Percentiles rank a stretch among this genome's conserved stretches.
Conservation (phyloP, 2,329 filamentous ascomycete genomes). For the Neoarthrinium moseri region DNA sequence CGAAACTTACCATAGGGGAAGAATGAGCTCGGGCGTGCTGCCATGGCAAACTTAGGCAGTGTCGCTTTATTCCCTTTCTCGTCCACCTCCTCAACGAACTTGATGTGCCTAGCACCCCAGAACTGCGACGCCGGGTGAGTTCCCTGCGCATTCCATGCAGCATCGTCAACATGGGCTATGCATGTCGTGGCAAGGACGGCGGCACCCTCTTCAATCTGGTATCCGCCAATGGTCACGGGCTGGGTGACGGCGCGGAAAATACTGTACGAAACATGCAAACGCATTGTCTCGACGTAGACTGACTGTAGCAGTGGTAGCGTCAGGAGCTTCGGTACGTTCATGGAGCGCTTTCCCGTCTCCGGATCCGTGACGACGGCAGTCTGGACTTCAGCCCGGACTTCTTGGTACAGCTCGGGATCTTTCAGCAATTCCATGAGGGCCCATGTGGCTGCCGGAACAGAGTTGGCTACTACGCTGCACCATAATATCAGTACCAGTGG, state of each 20-base stretch:
- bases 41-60: constrained; percentile 11
- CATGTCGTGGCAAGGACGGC: constrained; percentile 21
- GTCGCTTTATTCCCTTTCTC: neutral
- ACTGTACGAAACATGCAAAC: constrained; percentile 22
- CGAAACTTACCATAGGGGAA: constrained; percentile 8
- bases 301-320: constrained; percentile 24
- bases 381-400: constrained; percentile 19
- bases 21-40: constrained; percentile 12
- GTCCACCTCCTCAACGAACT: constrained; percentile 5
- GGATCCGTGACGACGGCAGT: constrained; percentile 12
- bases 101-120: constrained; percentile 19
- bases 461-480: constrained; percentile 18
- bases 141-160: constrained; percentile 15
- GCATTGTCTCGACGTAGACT: constrained; percentile 23
- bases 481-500: too few relatives aligned
- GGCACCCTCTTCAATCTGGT: constrained; percentile 15
- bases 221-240: constrained; percentile 15
- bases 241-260: constrained; percentile 20
- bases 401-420: constrained; percentile 18
- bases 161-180: constrained; percentile 19
- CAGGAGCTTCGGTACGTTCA: constrained; percentile 18
- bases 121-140: constrained; percentile 20
- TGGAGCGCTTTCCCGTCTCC: constrained; percentile 6
- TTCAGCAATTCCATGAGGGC: constrained; percentile 24
- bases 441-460: constrained; percentile 27